phyloP scores from a whole-genome alignment of 148 eudicot species.

The Linanthus parryae region DNA sequence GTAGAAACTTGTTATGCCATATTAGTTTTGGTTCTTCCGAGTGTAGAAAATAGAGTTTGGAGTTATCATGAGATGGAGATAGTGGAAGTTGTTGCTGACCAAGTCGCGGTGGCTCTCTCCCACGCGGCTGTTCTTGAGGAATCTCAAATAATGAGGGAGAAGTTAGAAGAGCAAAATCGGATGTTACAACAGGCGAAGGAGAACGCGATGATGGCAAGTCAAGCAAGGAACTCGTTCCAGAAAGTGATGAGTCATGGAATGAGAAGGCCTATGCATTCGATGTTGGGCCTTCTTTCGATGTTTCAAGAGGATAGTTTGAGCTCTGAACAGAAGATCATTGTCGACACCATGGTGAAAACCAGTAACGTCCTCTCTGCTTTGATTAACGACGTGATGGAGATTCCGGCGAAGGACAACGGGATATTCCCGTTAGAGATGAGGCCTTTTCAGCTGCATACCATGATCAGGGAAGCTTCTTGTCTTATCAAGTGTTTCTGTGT shows the following conservation, averaged over 20 bases:
- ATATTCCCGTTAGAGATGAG: conserved; percentile 55
- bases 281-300: conserved; percentile 70
- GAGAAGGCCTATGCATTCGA: conserved; percentile 86
- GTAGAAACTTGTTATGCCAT: conserved; percentile 74
- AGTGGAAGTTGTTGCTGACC: conserved; percentile 78
- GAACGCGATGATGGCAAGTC: conserved; percentile 79
- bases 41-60: conserved; percentile 42
- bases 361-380: conserved; percentile 61
- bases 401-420: conserved; percentile 60
- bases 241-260: conserved; percentile 77
- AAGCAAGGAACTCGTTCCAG: conserved; percentile 73
- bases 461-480: conserved; percentile 68
- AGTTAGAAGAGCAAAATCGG: conserved; percentile 63
- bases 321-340: conserved; percentile 43
- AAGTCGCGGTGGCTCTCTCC: conserved; percentile 91
- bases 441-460: conserved; percentile 44
- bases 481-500: conserved; percentile 71
- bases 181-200: conserved; percentile 58
- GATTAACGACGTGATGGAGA: conserved; percentile 71
- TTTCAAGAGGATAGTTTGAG: conserved; percentile 48
- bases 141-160: conserved; percentile 67
- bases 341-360: conserved; percentile 65
- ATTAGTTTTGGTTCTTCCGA: conserved; percentile 65
- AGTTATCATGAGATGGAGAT: conserved; percentile 58
- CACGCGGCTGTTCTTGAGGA: conserved; percentile 90